These are phyloP conservation scores for Euphorbia tirucalli DNA, from an alignment of 345 rosid species.

Conservation along the genomic window DNA sequence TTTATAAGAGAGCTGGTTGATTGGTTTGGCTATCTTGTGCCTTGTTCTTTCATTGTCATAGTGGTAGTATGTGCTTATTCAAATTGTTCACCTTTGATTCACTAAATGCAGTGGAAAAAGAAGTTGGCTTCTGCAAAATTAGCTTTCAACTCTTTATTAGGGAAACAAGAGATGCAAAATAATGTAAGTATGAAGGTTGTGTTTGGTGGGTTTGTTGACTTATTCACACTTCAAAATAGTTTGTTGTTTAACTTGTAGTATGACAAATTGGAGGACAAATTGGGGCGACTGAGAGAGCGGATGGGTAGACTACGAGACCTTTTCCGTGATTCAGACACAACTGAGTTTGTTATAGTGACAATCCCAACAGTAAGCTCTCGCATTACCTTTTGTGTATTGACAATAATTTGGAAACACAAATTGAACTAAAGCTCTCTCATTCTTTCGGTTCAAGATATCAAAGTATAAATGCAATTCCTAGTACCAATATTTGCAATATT, in stretches of 20 bases:
- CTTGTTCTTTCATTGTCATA: background rate
- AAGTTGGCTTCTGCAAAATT: conserved; percentile 73
- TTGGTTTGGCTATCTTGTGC: conserved; percentile 10
- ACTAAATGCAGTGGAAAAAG: conserved; percentile 50
- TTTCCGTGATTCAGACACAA: conserved; percentile 50
- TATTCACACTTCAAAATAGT: conserved; percentile 15
- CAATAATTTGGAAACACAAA: background rate
- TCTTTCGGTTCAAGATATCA: background rate
- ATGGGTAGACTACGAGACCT: conserved; percentile 71
- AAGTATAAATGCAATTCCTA: background rate
- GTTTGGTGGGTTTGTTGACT: conserved; percentile 3
- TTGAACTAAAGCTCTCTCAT: background rate
- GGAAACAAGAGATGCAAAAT: conserved; percentile 50
- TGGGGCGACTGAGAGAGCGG: conserved; percentile 53
- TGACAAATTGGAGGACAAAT: conserved; percentile 42
- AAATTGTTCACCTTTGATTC: conserved; percentile 1
- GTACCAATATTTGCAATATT: background rate
- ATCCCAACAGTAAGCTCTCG: conserved; percentile 65
- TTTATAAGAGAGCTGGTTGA: conserved; percentile 6
- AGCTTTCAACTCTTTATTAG: conserved; percentile 56
- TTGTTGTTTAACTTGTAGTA: conserved; percentile 33
- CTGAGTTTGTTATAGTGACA: conserved; percentile 77
- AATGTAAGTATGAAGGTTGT: conserved; percentile 44
- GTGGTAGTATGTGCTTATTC: background rate
- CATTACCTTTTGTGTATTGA: background rate